Base-by-base conservation (phyloP, 1,139 yeast species). In the Pneumocystis oryctolagi region DNA sequence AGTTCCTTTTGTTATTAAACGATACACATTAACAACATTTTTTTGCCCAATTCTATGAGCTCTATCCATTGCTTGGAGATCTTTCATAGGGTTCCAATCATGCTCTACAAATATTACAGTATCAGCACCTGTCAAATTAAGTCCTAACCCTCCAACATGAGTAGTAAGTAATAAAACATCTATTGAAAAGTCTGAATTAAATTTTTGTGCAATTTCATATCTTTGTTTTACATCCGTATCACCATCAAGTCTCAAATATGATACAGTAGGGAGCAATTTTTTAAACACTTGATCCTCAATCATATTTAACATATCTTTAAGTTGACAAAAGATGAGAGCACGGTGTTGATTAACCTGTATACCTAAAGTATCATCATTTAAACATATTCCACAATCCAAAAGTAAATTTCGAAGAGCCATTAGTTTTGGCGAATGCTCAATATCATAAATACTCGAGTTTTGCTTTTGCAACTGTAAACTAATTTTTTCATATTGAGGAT, bases 81-180 rank as follows among this genome's bases (percentile, higher is more conserved):
- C 99, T 72, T 89, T 92, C 99, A 94, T 94, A 31, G 99, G 98
- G 73, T 94, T 94, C 99, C 99, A 94, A 74, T 94, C 99, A 72
- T 94, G 99, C 72, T 94, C 99, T 55, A 94, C 95, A 76, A 94
- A 94, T 16, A 94, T 92, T 62, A 94, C 99, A 0, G 98, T 94
- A 72, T 94, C 99, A 0, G 98, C 98, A 67, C 99, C 98, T 0
- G 99, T 94, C 73, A 94, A 79, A 72, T 94, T 94, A 71, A 94
- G 82, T 14, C 99, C 99, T 66, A 94, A 80, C 31, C 99, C 99
- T 72, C 99, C 99, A 60, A 94, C 99, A 73, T 92, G 95, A 0
- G 99, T 94, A 0, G 98, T 94, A 69, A 94, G 78, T 59, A 94
- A 77, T 63, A 94, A 76, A 34, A 94, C 89, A 75, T 94, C 99